Evolutionary conservation across 2,329 filamentous ascomycete genomes (phyloP), one percentile per base, ranked within the genome.

Genomic region (Microcyclospora tardicrescens): DNA sequence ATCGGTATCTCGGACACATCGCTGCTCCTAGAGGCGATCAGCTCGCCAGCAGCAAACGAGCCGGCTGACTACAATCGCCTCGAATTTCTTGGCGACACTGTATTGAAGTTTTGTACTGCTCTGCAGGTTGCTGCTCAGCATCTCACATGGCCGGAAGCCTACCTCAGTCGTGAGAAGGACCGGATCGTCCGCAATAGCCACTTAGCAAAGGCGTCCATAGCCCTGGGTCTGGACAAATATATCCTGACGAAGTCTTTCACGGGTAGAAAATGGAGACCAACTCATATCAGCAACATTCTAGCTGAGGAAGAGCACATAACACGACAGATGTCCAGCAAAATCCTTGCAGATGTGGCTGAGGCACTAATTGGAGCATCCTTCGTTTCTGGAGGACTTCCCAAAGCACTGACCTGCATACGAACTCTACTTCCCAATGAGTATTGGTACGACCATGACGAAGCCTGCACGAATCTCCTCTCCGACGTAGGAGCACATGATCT

Each of bases 331-430:
- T 81, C 84, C 0, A 81, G 77, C 1, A 96, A 96, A 56, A 75
- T 75, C 0, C 70, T 95, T 6, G 89, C 89, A 3, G 89, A 96
- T 51, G 79, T 95, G 0, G 72, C 94, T 0, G 89, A 96, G 56
- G 75, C 87, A 0, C 65, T 95, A 0, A 79, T 95, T 14, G 89
- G 85, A 1, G 82, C 78, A 1, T 73, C 81, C 0, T 86, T 73
- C 49, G 43, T 81, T 1, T 73, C 83, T 37, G 81, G 83, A 1
- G 81, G 81, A 0, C 62, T 82, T 11, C 35, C 63, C 0, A 79
- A 75, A 46, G 81, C 79, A 0, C 59, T 79, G 12, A 50, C 61
- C 2, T 86, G 80, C 56, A 69, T 91, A 10, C 65, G 69, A 2
- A 55, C 78, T 1, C 79, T 95, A 46, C 57, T 93, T 30, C n/a